phyloP scores from a whole-genome alignment of 306 rosid species.

The Herpetospermum pedunculosum region DNA sequence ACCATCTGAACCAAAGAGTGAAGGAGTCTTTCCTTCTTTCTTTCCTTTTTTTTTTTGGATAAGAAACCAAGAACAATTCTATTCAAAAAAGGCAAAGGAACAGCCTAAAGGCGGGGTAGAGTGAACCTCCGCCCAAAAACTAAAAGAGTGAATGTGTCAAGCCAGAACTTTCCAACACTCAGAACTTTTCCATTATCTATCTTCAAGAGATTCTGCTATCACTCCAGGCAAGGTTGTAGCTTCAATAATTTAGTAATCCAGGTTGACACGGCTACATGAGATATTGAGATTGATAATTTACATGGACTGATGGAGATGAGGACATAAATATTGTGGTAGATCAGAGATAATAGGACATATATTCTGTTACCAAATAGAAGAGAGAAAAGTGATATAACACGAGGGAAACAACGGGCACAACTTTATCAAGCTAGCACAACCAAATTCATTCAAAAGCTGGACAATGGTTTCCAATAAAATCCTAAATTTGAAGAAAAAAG shows the following conservation, averaged over 20 bases:
- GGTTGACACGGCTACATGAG: not conserved
- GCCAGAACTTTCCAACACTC: not conserved
- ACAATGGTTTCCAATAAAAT: not conserved
- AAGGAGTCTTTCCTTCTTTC: not conserved
- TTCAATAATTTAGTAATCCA: not conserved
- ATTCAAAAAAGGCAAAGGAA: not conserved
- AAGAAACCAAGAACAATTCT: not conserved
- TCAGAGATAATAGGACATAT: not conserved
- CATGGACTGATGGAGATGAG: not conserved
- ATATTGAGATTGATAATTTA: not conserved
- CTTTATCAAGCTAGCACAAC: not conserved
- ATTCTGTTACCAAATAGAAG: not conserved
- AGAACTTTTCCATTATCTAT: not conserved
- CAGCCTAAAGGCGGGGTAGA: not conserved
- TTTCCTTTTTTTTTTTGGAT: not conserved
- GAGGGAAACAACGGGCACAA: not conserved
- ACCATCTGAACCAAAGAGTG: not conserved
- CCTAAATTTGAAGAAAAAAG: not conserved
- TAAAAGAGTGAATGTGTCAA: not conserved
- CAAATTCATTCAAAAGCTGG: not conserved
- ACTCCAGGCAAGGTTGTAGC: not conserved
- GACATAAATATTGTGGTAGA: too few species aligned
- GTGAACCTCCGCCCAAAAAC: not conserved
- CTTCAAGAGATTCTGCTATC: not conserved
- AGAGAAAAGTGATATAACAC: not conserved